Conservation (phyloP, 2,329 filamentous ascomycete species). For the Corinectria fuckeliana region DNA sequence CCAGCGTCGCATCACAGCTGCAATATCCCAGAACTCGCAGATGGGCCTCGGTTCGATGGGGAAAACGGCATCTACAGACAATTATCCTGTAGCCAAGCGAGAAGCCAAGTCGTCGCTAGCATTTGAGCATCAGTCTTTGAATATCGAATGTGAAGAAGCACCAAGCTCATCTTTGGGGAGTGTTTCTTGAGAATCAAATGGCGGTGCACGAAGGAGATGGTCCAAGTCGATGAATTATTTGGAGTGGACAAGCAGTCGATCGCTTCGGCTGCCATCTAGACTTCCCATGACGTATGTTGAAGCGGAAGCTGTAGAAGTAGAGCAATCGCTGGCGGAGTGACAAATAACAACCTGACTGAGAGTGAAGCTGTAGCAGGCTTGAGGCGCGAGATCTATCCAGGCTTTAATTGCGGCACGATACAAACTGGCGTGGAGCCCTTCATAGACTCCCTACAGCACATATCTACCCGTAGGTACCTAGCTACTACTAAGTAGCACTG, state of each 20-base stretch:
- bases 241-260: background rate
- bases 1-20: conserved; percentile 50
- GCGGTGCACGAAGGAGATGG: background rate
- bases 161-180: background rate
- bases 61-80: background rate
- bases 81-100: background rate
- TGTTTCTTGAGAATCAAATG: background rate
- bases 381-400: too few species aligned
- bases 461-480: too few species aligned
- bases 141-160: background rate
- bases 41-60: background rate
- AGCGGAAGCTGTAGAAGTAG: background rate
- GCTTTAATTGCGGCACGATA: too few species aligned
- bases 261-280: background rate
- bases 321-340: background rate
- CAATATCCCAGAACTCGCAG: conserved; percentile 53
- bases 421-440: too few species aligned
- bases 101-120: background rate
- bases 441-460: too few species aligned
- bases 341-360: too few species aligned
- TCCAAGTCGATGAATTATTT: background rate
- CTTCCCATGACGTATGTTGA: background rate
- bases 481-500: too few species aligned
- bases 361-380: too few species aligned
- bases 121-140: background rate